Base-by-base conservation (phyloP, 116 monocot genomes). In the Thalassia testudinum region DNA sequence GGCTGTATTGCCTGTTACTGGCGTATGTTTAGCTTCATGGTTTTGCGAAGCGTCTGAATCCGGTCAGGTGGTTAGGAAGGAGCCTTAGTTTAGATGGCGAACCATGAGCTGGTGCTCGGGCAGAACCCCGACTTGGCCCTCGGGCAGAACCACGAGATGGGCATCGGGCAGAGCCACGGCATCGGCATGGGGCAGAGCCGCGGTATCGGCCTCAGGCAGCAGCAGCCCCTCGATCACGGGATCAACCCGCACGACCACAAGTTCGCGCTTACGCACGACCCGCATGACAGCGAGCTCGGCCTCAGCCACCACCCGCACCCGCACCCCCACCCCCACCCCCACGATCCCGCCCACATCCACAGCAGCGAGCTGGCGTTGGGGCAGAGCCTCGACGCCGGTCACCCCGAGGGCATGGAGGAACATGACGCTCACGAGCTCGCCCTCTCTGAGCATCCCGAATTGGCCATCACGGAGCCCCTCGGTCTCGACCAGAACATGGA, bases 301-400 rank as follows among this genome's bases (percentile, higher is more conserved):
- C 68, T 80, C 1, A 59, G 70, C 0, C 78, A 78, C 52, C 78
- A 77, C 37, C n/a, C n/a, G n/a, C 75, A 75, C 43, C 76, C 67
- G 24, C 62, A 52, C 47, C 69, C 68, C 16, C 54, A 58, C 53
- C 18, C 53, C 5, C 58, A 16, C 5, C 12, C 20, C 24, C 50
- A 55, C 2, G 40, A 42, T 57, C 71, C 82, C 0, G 5, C 20
- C 28, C 50, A 55, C 1, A 18, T 18, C 42, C 71, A 78, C 0
- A 81, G 81, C 52, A 76, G 79, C 58, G 81, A 91, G 20, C 59
- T 90, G 27, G 81, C 70, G 1, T 70, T 87, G 17, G 76, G 75
- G 28, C 82, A 82, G 57, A 78, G 63, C 53, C 73, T 78, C 37
- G 54, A 62, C 21, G 64, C 68, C 26, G 76, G 75, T 52, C 48